Conservation (phyloP, 1,139 yeast genomes). For the Yarrowia galli region DNA sequence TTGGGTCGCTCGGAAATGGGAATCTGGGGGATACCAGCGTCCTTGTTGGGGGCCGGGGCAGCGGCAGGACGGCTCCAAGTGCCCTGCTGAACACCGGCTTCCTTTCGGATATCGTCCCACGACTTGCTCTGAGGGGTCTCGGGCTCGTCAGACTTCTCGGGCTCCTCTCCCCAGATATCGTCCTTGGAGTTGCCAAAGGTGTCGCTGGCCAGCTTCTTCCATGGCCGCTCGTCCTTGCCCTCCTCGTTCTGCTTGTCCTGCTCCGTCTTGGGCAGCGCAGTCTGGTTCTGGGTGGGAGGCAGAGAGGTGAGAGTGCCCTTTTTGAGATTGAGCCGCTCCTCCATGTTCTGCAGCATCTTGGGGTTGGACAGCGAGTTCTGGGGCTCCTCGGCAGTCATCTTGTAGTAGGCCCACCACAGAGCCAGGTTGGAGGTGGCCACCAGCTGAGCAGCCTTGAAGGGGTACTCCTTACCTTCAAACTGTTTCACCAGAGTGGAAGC, state of each 20-base stretch:
- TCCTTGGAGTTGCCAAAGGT: conserved; percentile 13
- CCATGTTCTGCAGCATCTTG: conserved; percentile 31
- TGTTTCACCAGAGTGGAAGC: conserved; percentile 6
- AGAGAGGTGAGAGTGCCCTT: conserved; percentile 23
- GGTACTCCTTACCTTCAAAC: conserved; percentile 30
- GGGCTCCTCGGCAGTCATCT: conserved; percentile 38
- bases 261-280: background rate
- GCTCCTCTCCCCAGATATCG: conserved; percentile 21
- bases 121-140: conserved; percentile 1
- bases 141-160: background rate
- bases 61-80: conserved; percentile 14
- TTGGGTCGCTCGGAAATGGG: conserved; percentile 20
- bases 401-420: conserved; percentile 38
- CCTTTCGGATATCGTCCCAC: conserved; percentile 33
- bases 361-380: conserved; percentile 30
- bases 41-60: conserved; percentile 1
- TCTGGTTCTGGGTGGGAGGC: conserved; percentile 17
- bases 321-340: conserved; percentile 18
- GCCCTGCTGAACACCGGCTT: conserved; percentile 1
- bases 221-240: conserved; percentile 24
- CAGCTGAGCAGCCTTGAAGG: conserved; percentile 18
- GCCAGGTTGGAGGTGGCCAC: conserved; percentile 34
- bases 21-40: conserved; percentile 28
- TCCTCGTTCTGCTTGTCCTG: conserved; percentile 1
- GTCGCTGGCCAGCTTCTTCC: conserved; percentile 21